Conservation (phyloP, 495 filamentous ascomycete genomes). For the Annulohypoxylon stygium region DNA sequence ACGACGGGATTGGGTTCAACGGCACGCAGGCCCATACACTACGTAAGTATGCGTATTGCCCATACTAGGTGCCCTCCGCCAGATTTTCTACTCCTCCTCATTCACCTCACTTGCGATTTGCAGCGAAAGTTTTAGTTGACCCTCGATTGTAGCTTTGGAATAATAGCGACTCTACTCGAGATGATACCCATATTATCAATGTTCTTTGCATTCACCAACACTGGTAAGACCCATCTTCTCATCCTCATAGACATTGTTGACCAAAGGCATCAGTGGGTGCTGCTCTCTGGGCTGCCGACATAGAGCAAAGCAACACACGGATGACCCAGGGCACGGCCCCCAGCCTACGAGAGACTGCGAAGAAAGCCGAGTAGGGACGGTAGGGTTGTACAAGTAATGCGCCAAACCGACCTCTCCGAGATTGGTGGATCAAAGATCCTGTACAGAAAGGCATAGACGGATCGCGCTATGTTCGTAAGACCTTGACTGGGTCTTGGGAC, state of each 20-base stretch:
- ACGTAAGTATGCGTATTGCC: conserved; percentile 67
- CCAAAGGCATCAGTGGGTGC: conserved; percentile 73
- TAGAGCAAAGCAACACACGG: conserved; percentile 72
- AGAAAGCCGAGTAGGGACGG: conserved; percentile 60
- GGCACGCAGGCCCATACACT: conserved; percentile 75
- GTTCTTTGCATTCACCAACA: conserved; percentile 90
- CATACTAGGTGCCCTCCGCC: not conserved
- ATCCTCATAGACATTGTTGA: not conserved
- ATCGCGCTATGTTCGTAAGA: conserved; percentile 29
- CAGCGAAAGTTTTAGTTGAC: conserved; percentile 33
- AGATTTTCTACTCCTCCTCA: conserved; percentile 14
- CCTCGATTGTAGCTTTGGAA: conserved; percentile 73
- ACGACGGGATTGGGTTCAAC: conserved; percentile 72
- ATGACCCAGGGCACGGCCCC: conserved; percentile 67
- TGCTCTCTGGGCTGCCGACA: conserved; percentile 92
- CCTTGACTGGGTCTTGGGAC: conserved; percentile 9
- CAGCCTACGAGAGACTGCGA: conserved; percentile 65
- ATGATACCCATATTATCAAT: conserved; percentile 87
- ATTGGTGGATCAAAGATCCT: conserved; percentile 42
- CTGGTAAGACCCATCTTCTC: conserved; percentile 61
- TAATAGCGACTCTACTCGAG: conserved; percentile 80
- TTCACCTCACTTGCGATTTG: conserved; percentile 19
- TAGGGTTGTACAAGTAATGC: conserved; percentile 48
- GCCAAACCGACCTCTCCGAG: conserved; percentile 45
- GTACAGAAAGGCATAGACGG: conserved; percentile 34